Evolutionary conservation across 768 basidiomycete genomes (phyloP), one percentile per base, ranked within the genome.

Genomic region (Tulasnella sp.): DNA sequence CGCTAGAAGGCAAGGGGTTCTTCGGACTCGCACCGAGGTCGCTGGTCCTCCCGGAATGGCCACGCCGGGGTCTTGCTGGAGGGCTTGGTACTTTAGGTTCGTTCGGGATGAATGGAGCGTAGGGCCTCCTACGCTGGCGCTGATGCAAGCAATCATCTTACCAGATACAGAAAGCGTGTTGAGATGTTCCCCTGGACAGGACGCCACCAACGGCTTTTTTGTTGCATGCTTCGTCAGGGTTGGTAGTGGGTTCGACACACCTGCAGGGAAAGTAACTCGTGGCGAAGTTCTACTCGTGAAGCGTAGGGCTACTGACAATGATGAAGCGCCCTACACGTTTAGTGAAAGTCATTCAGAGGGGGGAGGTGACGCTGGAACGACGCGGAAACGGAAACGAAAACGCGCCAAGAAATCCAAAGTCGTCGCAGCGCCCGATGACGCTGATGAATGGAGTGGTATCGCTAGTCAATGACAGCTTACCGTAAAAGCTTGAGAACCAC

Each of bases 141-240:
- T 38, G 34, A 38, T 38, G 34, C 15, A 19, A n/a, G n/a, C 51
- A 21, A 11, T 30, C 58, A n/a, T 48, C 24, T 26, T 63, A 85
- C 84, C 69, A 21, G 69, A 80, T 61, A 84, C 86, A 3, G 70
- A 73, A 3, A 81, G 82, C 10, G 68, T 88, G 19, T 67, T 92
- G 26, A 81, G 89, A 17, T 91, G 88, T 69, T 78, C 78, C 26
- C 83, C 89, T 13, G 82, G 83, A 56, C 88, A 86, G 62, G 93
- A 98, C 67, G 81, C 79, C 38, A 92, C 89, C 11, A 98, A 98
- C 67, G 96, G 96, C 0, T 99, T 99, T 75, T 99, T 99, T 66
- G 94, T 99, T 23, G 84, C 89, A n/a, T 96, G 88, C 70, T 93
- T 98, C 69, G 74, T 90, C n/a, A 59, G 50, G 17, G 70, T 4